A percentile compares a stretch with the other conserved stretches of the same genome.
Evolutionary conservation across 139 green algal species (phyloP).

Genomic region (Ulvella scutata): DNA sequence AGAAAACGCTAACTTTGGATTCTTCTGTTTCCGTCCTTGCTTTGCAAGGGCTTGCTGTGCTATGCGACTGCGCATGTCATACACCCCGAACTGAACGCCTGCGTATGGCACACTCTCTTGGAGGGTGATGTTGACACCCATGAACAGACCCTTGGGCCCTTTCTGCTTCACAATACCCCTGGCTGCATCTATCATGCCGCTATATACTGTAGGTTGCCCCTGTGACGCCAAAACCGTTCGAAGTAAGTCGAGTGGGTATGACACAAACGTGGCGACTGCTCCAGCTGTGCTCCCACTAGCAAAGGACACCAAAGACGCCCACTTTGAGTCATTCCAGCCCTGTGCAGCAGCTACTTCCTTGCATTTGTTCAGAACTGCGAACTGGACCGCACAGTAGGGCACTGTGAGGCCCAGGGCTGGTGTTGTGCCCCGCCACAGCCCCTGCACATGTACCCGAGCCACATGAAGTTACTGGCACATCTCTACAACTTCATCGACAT

Average conservation of each 20-base stretch:
- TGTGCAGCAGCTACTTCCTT: slow-evolving; percentile 18
- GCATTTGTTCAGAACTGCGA: slow-evolving; percentile 72
- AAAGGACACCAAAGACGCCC: slow-evolving; percentile 50
- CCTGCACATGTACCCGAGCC: too few relatives aligned
- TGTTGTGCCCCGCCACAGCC: slow-evolving; percentile 84
- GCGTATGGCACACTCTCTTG: slow-evolving; percentile 96
- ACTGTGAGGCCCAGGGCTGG: slow-evolving; percentile 85
- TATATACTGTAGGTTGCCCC: slow-evolving; percentile 79
- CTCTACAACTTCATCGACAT: too few relatives aligned
- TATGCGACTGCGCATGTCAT: slow-evolving; percentile 68
- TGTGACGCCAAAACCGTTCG: slow-evolving; percentile 89
- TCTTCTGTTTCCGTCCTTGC: neutral
- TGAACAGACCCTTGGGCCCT: slow-evolving; percentile 44
- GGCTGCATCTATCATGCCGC: slow-evolving; percentile 46
- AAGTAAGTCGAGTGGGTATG: slow-evolving; percentile 98
- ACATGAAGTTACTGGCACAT: too few relatives aligned
- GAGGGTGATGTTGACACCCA: slow-evolving; percentile 74
- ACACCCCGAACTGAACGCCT: slow-evolving; percentile 91
- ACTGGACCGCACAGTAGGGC: slow-evolving; percentile 95
- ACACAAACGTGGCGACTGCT: slow-evolving; percentile 69
- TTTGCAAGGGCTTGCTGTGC: neutral
- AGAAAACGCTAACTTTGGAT: neutral
- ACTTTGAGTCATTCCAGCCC: neutral
- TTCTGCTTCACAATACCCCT: slow-evolving; percentile 13
- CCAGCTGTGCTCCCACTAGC: slow-evolving; percentile 70